phyloP scores from a whole-genome alignment of 768 basidiomycete genomes.

The Crucibulum laeve region DNA sequence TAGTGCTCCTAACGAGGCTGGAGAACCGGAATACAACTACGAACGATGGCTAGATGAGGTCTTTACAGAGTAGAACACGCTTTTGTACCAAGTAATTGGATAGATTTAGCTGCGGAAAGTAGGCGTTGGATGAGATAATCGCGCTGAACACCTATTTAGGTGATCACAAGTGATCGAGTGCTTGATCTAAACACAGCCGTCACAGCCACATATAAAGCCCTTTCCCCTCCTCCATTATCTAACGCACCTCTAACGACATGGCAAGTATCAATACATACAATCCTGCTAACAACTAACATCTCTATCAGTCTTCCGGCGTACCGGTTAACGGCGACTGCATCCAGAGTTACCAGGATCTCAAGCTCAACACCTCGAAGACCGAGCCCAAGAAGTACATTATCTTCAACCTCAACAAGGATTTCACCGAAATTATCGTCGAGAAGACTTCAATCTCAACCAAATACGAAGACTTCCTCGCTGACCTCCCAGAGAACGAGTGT shows the following conservation, averaged over 20 bases:
- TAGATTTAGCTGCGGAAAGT: neutral
- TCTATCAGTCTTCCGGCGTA: conserved; percentile 61
- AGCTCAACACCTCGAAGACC: no score
- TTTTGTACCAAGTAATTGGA: neutral
- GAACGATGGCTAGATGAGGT: conserved; percentile 80
- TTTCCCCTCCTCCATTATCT: conserved; percentile 20
- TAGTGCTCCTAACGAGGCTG: conserved; percentile 39
- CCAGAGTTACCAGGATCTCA: conserved; percentile 59
- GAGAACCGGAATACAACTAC: conserved; percentile 74
- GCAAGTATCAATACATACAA: conserved; percentile 9
- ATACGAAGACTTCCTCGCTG: conserved; percentile 72
- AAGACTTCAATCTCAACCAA: conserved; percentile 47
- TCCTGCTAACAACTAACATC: conserved; percentile 4
- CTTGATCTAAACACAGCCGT: conserved; percentile 16
- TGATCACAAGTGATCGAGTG: conserved; percentile 9
- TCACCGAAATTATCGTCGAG: conserved; percentile 74
- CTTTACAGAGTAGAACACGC: conserved; percentile 42
- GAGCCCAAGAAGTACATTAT: conserved; percentile 82
- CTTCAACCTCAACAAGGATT: conserved; percentile 56
- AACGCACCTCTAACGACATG: conserved; percentile 19
- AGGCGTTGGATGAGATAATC: neutral
- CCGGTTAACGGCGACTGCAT: conserved; percentile 55
- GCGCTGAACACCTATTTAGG: conserved; percentile 1
- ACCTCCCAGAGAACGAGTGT: conserved; percentile 72
- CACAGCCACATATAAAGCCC: conserved; percentile 17